These are phyloP conservation scores for Phytopythium chamaehyphon DNA, from an alignment of 352 stramenopile genomes.

Conservation along the genomic window DNA sequence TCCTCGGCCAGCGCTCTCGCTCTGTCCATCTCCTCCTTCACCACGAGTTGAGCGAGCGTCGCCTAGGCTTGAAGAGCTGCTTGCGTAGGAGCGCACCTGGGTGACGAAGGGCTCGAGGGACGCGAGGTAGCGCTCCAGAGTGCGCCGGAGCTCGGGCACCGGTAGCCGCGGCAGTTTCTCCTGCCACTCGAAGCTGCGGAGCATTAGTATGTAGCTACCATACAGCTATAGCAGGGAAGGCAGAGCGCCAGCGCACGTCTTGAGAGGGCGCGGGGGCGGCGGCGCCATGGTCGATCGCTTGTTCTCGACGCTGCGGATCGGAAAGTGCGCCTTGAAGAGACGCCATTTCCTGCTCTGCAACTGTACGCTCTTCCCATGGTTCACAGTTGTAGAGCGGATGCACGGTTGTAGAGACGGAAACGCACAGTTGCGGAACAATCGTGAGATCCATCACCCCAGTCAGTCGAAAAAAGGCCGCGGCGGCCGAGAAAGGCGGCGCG, in stretches of 20 bases:
- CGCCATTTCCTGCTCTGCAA: too few relatives aligned
- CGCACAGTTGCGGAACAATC: too few relatives aligned
- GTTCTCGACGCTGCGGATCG: too few relatives aligned
- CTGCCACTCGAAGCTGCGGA: slow-evolving; percentile 49
- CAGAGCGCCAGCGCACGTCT: neutral
- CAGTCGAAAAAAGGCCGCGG: neutral
- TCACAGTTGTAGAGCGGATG: too few relatives aligned
- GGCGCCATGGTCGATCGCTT: slow-evolving; percentile 1
- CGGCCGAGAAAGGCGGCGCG: neutral
- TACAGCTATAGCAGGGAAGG: neutral
- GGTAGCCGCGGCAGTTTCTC: slow-evolving; percentile 61
- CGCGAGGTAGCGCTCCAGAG: slow-evolving; percentile 76
- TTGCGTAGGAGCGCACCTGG: slow-evolving; percentile 15
- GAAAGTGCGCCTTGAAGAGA: too few relatives aligned
- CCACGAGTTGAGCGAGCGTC: slow-evolving; percentile 29
- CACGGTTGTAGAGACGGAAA: too few relatives aligned
- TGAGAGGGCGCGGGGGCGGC: neutral
- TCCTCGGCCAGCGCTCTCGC: slow-evolving; percentile 37
- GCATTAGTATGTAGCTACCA: too few relatives aligned
- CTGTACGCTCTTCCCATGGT: too few relatives aligned
- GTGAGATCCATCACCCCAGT: neutral
- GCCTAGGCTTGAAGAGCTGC: slow-evolving; percentile 29
- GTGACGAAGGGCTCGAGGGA: slow-evolving; percentile 61
- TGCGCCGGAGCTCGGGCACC: slow-evolving; percentile 83
- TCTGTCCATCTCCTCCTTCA: slow-evolving; percentile 42